A percentile compares a stretch with the other conserved stretches of the same genome.
These are phyloP conservation scores for Glaciozyma antarctica DNA, from an alignment of 768 basidiomycete species.

Conservation along the genomic window DNA sequence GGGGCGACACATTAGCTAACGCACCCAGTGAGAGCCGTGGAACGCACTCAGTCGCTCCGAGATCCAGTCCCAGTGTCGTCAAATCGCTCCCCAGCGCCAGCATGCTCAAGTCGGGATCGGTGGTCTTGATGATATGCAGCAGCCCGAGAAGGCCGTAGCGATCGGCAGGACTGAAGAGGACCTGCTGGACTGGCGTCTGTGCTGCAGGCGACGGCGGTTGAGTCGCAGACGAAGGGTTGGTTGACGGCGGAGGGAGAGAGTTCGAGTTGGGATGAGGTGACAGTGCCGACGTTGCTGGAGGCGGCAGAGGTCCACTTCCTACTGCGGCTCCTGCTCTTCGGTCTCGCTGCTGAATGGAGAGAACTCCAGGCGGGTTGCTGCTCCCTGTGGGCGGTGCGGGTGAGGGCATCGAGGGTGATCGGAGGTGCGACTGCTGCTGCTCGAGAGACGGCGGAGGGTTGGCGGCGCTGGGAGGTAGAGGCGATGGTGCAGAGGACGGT, in stretches of 20 bases:
- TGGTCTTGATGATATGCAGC: slow-evolving; percentile 70
- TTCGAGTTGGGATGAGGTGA: background rate
- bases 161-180: slow-evolving; percentile 84
- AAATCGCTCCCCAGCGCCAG: slow-evolving; percentile 83
- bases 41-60: slow-evolving; percentile 73
- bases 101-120: slow-evolving; percentile 70
- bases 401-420: background rate
- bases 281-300: background rate
- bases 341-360: background rate
- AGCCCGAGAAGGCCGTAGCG: slow-evolving; percentile 86
- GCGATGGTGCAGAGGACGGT: background rate
- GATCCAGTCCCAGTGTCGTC: slow-evolving; percentile 81
- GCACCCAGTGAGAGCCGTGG: background rate
- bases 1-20: background rate
- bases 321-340: too few species aligned
- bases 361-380: background rate
- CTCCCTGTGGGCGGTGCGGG: background rate
- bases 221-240: background rate
- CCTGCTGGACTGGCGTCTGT: slow-evolving; percentile 89
- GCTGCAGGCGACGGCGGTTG: slow-evolving; percentile 19
- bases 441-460: background rate
- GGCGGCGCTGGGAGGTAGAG: background rate
- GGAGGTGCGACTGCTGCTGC: background rate
- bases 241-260: slow-evolving; percentile 20
- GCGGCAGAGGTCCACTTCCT: background rate